Percentiles rank a stretch among this genome's conserved stretches.
These are phyloP conservation scores for Triadica sebifera DNA, from an alignment of 345 rosid species.

Conservation along the genomic window DNA sequence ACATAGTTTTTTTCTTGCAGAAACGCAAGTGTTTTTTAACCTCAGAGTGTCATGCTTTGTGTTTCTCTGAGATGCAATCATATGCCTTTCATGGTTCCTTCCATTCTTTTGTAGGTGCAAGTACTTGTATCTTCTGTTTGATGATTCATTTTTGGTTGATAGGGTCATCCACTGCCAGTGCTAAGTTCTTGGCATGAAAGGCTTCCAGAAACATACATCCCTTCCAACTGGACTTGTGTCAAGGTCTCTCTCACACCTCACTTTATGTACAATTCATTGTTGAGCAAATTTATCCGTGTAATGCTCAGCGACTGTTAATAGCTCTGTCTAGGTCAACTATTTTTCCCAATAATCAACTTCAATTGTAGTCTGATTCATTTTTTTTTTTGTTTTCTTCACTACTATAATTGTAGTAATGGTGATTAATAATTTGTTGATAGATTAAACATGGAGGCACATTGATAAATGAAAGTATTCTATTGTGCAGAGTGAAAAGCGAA, in stretches of 20 bases:
- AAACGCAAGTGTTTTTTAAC: slow-evolving; percentile 54
- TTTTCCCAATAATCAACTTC: not conserved
- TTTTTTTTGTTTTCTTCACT: not conserved
- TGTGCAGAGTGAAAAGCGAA: slow-evolving; percentile 45
- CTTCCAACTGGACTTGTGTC: slow-evolving; percentile 61
- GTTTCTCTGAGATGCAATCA: not conserved
- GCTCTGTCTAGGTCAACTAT: not conserved
- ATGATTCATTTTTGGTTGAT: slow-evolving; percentile 72
- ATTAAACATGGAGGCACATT: not conserved
- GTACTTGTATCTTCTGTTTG: slow-evolving; percentile 91
- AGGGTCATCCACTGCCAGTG: slow-evolving; percentile 89
- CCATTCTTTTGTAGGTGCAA: slow-evolving; percentile 61
- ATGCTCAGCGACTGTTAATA: too few species aligned
- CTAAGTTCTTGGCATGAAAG: slow-evolving; percentile 86
- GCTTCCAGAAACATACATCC: slow-evolving; percentile 73
- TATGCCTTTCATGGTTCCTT: not conserved
- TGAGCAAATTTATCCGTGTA: not conserved
- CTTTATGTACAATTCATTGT: not conserved
- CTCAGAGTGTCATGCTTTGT: not conserved
- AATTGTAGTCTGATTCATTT: too few species aligned
- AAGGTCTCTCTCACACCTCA: slow-evolving; percentile 42
- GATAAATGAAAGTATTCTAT: slow-evolving; percentile 3
- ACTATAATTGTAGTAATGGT: too few species aligned
- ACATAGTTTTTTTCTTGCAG: slow-evolving; percentile 97
- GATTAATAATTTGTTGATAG: too few species aligned